Evolutionary conservation across 164 flowering plant species (phyloP), one percentile per base, ranked within the genome.

Genomic region (Euptelea pleiosperma): DNA sequence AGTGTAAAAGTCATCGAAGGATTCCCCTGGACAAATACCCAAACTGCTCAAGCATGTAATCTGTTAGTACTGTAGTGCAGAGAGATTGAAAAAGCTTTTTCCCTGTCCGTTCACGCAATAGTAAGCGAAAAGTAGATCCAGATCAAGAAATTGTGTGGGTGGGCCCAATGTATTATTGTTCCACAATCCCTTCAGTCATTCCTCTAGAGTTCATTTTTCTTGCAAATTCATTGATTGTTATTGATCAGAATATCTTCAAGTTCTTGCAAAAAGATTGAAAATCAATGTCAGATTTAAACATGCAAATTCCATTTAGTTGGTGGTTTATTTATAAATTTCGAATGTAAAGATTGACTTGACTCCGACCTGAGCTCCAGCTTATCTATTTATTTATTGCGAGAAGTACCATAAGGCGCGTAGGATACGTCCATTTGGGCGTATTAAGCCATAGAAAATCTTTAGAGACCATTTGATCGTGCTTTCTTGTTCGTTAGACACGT

Each of bases 171-270:
- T 55, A 47, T 37, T n/a, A 19, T 63, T 55, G 6, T 62, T 54
- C 44, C 43, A 46, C 31, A n/a, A 24, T 55, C 47, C 37, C 21
- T 37, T 39, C n/a, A n/a, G n/a, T n/a, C 28, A 25, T 30, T 57
- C 50, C 18, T 18, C 12, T 6, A 41, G 39, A 26, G 55, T 29
- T 14, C 19, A 14, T 11, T 19, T 46, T 45, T 55, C 34, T 16
- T 28, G 16, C 5, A 46, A 45, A 39, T 44, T 35, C 57, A 30
- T 62, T 52, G 50, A 53, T 43, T 62, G 34, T 44, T 44, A 8
- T n/a, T 34, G 25, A 24, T 14, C 39, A 51, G 39, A 33, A 43
- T 18, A 24, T 4, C 14, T 15, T 35, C 16, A 6, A 35, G 2
- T 53, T 53, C 19, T 3, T 41, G 18, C 7, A 55, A 55, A 40